Evolutionary conservation across 176 grass and related monocot species (phyloP).

Genomic region (Aegilops longissima): DNA sequence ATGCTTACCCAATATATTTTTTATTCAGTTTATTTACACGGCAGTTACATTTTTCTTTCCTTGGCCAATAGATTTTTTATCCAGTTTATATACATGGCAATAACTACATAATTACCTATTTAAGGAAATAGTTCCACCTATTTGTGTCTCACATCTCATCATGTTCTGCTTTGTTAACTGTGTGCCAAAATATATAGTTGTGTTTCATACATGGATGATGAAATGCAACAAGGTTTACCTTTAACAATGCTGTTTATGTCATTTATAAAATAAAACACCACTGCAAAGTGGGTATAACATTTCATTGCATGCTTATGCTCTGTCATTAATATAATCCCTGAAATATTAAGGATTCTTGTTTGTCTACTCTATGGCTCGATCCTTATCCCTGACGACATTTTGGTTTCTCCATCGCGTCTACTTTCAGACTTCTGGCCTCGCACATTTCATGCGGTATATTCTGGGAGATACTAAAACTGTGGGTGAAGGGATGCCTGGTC

Average conservation of each 20-base stretch:
- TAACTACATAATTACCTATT: neutral
- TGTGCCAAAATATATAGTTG: neutral
- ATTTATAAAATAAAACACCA: neutral
- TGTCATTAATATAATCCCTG: neutral
- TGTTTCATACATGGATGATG: neutral
- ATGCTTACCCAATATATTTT: neutral
- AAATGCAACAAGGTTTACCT: neutral
- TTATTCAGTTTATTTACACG: neutral
- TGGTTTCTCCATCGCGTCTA: neutral
- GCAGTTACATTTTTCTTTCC: neutral
- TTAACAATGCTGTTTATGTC: neutral
- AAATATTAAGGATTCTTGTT: neutral
- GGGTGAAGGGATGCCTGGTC: slow-evolving; percentile 71
- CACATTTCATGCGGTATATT: slow-evolving; percentile 78
- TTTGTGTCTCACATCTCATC: neutral
- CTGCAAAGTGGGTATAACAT: neutral
- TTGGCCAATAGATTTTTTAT: neutral
- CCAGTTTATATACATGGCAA: neutral
- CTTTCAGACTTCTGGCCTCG: slow-evolving; percentile 73
- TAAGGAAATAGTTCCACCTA: neutral
- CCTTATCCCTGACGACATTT: neutral
- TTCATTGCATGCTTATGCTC: neutral
- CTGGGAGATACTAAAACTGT: slow-evolving; percentile 79
- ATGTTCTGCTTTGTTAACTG: neutral
- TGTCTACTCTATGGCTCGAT: neutral